Evolutionary conservation across 768 basidiomycete species (phyloP).

Genomic region (Melanogaster broomeanus): DNA sequence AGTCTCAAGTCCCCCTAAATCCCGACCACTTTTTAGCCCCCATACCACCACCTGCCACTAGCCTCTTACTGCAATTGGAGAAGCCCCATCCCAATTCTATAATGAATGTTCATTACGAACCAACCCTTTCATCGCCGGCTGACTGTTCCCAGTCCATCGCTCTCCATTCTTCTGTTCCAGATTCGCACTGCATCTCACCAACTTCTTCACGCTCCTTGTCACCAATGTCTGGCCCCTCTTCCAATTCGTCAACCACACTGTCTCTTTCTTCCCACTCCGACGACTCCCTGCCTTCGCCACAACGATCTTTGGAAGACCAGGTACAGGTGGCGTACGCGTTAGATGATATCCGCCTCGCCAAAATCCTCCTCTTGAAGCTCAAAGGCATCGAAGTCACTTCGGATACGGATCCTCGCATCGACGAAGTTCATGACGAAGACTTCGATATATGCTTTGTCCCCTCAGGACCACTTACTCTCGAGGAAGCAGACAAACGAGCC

Average conservation of each 20-base stretch:
- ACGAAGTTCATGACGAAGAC: slow-evolving; percentile 54
- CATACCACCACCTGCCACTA: slow-evolving; percentile 1
- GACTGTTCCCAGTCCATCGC: not conserved
- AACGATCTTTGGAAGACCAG: slow-evolving; percentile 58
- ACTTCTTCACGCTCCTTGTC: slow-evolving; percentile 18
- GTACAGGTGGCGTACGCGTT: slow-evolving; percentile 67
- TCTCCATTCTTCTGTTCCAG: not conserved
- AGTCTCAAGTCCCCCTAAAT: not conserved
- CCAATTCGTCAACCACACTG: slow-evolving; percentile 23
- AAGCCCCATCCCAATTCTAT: not conserved
- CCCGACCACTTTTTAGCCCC: not conserved
- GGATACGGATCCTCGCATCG: slow-evolving; percentile 64
- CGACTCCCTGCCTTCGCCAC: slow-evolving; percentile 45
- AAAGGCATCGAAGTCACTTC: slow-evolving; percentile 60
- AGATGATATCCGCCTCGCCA: slow-evolving; percentile 68
- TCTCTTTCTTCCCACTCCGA: slow-evolving; percentile 39
- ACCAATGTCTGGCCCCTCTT: slow-evolving; percentile 9
- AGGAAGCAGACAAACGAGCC: slow-evolving; percentile 44
- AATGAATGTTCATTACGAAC: not conserved
- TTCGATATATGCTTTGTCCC: slow-evolving; percentile 42
- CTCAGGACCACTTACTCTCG: slow-evolving; percentile 38
- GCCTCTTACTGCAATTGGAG: slow-evolving; percentile 4
- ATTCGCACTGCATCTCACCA: not conserved
- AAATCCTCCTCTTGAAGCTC: slow-evolving; percentile 61
- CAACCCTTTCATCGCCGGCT: not conserved